A percentile compares a stretch with the other conserved stretches of the same genome.
These are phyloP conservation scores for Scheffersomyces stambukii DNA, from an alignment of 1,139 yeast genomes.

Conservation along the genomic window DNA sequence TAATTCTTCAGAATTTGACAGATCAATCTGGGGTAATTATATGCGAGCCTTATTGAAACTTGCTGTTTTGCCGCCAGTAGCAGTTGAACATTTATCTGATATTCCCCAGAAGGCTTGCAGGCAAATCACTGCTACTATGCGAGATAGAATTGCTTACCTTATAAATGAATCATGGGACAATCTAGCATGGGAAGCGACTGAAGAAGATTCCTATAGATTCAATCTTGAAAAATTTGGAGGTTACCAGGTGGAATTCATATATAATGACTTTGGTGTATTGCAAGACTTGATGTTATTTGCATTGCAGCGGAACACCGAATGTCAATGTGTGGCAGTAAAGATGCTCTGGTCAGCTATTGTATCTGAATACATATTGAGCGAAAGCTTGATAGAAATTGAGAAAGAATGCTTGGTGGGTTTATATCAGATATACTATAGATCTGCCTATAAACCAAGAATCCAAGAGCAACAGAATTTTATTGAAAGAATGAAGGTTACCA, in stretches of 20 bases:
- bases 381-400: conserved; percentile 53
- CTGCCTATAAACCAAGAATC: conserved; percentile 51
- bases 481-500: conserved; percentile 46
- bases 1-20: conserved; percentile 45
- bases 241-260: conserved; percentile 64
- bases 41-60: conserved; percentile 53
- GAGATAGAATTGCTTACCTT: conserved; percentile 56
- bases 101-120: conserved; percentile 72
- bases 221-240: conserved; percentile 65
- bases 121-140: conserved; percentile 59
- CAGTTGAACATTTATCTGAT: conserved; percentile 62
- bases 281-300: conserved; percentile 66
- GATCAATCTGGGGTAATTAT: conserved; percentile 63
- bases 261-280: conserved; percentile 51
- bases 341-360: conserved; percentile 70
- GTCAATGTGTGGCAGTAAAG: conserved; percentile 64
- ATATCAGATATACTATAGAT: conserved; percentile 59
- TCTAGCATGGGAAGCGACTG: conserved; percentile 64
- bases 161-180: conserved; percentile 67
- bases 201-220: conserved; percentile 58
- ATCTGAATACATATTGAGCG: conserved; percentile 60
- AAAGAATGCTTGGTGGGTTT: conserved; percentile 59
- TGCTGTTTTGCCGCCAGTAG: conserved; percentile 53
- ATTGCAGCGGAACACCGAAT: conserved; percentile 59
- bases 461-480: conserved; percentile 55